phyloP scores from a whole-genome alignment of 805 yeast species.

The Nakazawaea laoshanensis region DNA sequence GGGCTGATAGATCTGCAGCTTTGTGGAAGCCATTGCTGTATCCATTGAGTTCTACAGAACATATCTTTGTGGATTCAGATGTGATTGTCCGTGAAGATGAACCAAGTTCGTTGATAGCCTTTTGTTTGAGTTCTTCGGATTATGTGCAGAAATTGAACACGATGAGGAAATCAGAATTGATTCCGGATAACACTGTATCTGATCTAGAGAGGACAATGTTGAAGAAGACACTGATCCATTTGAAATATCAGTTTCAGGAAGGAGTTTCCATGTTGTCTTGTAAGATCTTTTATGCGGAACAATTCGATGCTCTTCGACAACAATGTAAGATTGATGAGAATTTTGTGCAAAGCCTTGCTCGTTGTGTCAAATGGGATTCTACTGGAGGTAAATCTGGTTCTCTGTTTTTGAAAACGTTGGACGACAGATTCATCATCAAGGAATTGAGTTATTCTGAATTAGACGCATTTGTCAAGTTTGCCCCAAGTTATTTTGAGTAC shows the following conservation, averaged over 20 bases:
- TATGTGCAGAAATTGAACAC: constrained; percentile 35
- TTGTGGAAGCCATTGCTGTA: constrained; percentile 89
- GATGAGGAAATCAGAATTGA: constrained; percentile 9
- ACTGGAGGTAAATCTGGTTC: constrained; percentile 97
- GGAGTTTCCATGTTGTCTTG: constrained; percentile 80
- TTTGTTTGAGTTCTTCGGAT: constrained; percentile 81
- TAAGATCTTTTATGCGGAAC: constrained; percentile 91
- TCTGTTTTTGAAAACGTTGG: constrained; percentile 84
- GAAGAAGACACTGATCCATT: constrained; percentile 79
- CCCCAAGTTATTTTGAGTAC: constrained; percentile 94
- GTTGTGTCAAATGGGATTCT: constrained; percentile 95
- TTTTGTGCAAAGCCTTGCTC: constrained; percentile 80
- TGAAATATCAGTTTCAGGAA: constrained; percentile 87
- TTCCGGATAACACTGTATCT: constrained; percentile 7
- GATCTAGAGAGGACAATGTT: constrained; percentile 63
- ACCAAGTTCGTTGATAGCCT: constrained; percentile 90
- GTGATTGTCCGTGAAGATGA: constrained; percentile 94
- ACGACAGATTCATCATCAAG: constrained; percentile 82
- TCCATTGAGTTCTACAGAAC: constrained; percentile 76
- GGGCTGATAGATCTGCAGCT: constrained; percentile 97
- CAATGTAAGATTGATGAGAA: constrained; percentile 71
- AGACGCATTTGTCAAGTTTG: constrained; percentile 90
- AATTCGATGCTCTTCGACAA: constrained; percentile 86
- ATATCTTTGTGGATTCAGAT: constrained; percentile 87
- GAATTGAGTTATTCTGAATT: constrained; percentile 82